A percentile compares a stretch with the other conserved stretches of the same genome.
phyloP scores from a whole-genome alignment of 2,329 filamentous ascomycete genomes.

The Diaporthe citri region DNA sequence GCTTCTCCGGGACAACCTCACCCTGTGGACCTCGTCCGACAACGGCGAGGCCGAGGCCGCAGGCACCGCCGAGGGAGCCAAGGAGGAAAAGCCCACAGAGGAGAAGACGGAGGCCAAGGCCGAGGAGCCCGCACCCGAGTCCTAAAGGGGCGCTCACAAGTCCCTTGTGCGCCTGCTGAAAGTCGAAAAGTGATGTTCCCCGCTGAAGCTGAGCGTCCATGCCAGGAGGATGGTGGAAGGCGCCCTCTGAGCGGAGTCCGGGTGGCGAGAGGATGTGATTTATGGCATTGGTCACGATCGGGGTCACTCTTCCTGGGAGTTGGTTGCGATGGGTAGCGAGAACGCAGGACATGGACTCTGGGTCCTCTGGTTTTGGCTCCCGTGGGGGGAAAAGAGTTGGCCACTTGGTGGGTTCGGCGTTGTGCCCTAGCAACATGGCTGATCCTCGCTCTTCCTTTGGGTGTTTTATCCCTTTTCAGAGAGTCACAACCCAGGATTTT shows the following conservation, averaged over 20 bases:
- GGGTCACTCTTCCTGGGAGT: conserved; percentile 53
- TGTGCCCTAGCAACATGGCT: conserved; percentile 35
- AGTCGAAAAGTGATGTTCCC: conserved; percentile 38
- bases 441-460: conserved; percentile 25
- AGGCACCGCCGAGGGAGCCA: conserved; percentile 63
- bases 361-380: conserved; percentile 48
- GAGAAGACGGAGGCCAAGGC: conserved; percentile 66
- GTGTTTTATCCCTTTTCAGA: conserved; percentile 30
- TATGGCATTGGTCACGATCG: conserved; percentile 46
- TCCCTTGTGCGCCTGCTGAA: conserved; percentile 36
- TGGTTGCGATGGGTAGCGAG: conserved; percentile 53
- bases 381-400: conserved; percentile 42
- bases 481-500: conserved; percentile 39
- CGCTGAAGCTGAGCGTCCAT: conserved; percentile 34
- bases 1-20: conserved; percentile 97
- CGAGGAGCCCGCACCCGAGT: conserved; percentile 60
- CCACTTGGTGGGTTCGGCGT: conserved; percentile 29
- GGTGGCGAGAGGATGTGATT: conserved; percentile 41
- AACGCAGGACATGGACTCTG: conserved; percentile 54
- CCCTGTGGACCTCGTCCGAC: conserved; percentile 97
- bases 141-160: conserved; percentile 57
- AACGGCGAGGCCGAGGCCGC: conserved; percentile 81
- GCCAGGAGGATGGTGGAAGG: conserved; percentile 40
- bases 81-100: conserved; percentile 71
- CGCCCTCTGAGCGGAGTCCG: conserved; percentile 31